Conservation (phyloP, 306 rosid genomes). For the Erythrophleum fordii region DNA sequence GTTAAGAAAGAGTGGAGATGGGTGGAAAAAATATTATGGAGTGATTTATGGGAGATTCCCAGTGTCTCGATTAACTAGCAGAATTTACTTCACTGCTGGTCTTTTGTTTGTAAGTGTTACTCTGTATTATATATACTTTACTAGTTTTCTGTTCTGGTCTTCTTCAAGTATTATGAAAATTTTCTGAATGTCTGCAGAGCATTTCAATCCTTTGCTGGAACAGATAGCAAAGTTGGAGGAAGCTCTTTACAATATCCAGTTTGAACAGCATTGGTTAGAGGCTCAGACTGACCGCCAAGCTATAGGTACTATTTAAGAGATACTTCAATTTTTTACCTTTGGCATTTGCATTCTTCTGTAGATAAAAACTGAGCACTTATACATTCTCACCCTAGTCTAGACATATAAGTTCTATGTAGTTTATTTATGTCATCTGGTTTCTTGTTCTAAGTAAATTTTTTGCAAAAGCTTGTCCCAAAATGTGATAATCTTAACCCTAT, state of each 20-base stretch:
- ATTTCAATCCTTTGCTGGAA: constrained; percentile 83
- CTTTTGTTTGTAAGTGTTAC: background rate
- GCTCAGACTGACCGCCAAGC: constrained; percentile 95
- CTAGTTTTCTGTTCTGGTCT: background rate
- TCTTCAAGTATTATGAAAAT: background rate
- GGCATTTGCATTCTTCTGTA: background rate
- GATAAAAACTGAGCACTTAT: background rate
- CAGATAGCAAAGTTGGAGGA: constrained; percentile 92
- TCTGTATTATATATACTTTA: background rate
- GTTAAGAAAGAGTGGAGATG: background rate
- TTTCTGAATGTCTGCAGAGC: constrained; percentile 63
- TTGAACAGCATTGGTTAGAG: constrained; percentile 97
- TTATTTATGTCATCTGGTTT: background rate
- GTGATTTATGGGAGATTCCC: background rate
- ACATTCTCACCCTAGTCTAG: background rate
- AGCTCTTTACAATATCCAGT: constrained; percentile 86
- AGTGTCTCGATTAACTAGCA: background rate
- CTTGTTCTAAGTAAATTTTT: background rate
- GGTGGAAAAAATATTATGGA: background rate
- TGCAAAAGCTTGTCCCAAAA: background rate
- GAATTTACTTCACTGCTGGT: background rate
- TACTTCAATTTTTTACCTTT: background rate
- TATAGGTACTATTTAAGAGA: constrained; percentile 59
- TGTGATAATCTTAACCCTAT: constrained; percentile 22
- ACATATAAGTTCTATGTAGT: background rate